Base-by-base conservation (phyloP, 2,329 filamentous ascomycete genomes). In the Alternaria sp. region DNA sequence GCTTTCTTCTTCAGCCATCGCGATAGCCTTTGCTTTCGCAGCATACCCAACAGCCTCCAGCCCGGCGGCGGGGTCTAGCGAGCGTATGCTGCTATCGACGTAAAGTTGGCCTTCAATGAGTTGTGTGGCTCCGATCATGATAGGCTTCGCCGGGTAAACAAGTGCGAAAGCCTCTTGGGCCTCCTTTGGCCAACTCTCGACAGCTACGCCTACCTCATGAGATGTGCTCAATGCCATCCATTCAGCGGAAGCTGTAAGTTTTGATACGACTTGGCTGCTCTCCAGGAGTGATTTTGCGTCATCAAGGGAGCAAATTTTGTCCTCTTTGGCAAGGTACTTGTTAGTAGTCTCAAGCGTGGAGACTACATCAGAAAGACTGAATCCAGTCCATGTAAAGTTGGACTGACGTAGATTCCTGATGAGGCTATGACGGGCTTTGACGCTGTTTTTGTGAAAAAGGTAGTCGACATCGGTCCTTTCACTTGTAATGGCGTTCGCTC, bases 401-500 rank as follows among this genome's bases (percentile, higher is more conserved):
- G 92, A 89, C 72, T 95, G 91, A 18, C 92, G 87, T 44, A 97
- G 78, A 71, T 97, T 97, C 56, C 85, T 85, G 5, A 96, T 89
- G 2, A 96, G 81, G 54, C 87, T 83, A 26, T 89, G 80, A 12
- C 96, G 81, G 39, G 85, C 84, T 63, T 88, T 89, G 30, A 86
- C 81, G 68, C 94, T 94, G 12, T 85, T 88, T 0, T 87, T 86
- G 69, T 97, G 91, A 69, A 97, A 97, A 64, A 98, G 90, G 73
- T 97, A 97, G 74, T 97, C 94, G 56, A 87, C 83, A 69, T 94
- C 94, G 0, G 86, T 88, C 11, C 94, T 84, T 72, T 97, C 92
- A 5, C 93, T 97, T 24, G 94, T 94, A 1, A 98, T 88, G 0
- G 93, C 89, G 73, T 98, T 98, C 66, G 92, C 89, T 2, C 91